Conservation (phyloP, 805 yeast genomes). For the Scheffersomyces coipomensis region DNA sequence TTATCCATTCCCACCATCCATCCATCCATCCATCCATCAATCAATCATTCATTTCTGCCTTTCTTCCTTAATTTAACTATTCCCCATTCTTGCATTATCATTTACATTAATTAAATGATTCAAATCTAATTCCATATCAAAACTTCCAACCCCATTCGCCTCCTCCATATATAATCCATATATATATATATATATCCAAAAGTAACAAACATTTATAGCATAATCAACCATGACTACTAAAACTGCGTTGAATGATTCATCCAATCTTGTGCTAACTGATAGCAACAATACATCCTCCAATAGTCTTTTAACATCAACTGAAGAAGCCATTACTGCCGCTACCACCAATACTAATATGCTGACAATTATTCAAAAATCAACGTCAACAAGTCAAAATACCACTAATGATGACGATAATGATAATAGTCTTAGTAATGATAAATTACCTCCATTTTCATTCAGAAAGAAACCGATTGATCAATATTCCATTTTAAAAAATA, state of each 20-base stretch:
- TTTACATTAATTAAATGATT: too few species aligned
- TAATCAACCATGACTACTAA: too few species aligned
- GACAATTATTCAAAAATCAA: background rate
- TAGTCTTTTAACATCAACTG: conserved; percentile 4
- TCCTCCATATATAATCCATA: background rate
- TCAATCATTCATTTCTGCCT: too few species aligned
- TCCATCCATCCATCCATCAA: too few species aligned
- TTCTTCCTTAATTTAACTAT: too few species aligned
- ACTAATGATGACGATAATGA: background rate
- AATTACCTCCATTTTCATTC: conserved; percentile 28
- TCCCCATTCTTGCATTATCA: too few species aligned
- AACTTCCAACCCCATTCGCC: background rate
- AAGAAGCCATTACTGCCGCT: conserved; percentile 3
- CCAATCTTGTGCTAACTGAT: too few species aligned
- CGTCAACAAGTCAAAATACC: background rate
- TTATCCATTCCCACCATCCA: too few species aligned
- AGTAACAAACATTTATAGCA: too few species aligned
- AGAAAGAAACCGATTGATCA: conserved; percentile 26
- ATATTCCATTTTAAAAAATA: background rate
- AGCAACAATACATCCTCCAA: too few species aligned
- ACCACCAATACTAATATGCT: conserved; percentile 1
- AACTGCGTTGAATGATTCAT: too few species aligned
- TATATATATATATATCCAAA: background rate
- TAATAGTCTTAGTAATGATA: background rate
- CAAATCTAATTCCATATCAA: too few species aligned